Evolutionary conservation across 2,329 filamentous ascomycete genomes (phyloP), one percentile per base, ranked within the genome.

Genomic region (Ophiostoma angusticollis): DNA sequence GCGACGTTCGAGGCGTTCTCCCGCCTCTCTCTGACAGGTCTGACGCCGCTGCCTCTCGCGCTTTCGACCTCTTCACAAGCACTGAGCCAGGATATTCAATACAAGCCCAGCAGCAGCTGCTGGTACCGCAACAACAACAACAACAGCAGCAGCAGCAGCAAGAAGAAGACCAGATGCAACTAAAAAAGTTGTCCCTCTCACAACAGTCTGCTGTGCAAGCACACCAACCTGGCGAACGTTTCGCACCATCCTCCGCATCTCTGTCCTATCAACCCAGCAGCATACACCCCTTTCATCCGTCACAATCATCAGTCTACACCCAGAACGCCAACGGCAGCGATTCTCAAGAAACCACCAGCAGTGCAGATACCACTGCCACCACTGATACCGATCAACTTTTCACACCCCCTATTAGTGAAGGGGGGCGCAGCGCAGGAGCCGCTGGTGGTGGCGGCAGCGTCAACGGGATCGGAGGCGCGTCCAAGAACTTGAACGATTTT

Each of bases 331-430:
- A 39, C 45, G 39, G 35, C 28, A 34, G 44, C 23, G 44, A 47
- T 25, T 46, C 43, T 2, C 47, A 68, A 50, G 60, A 58, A 24
- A 67, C 65, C 12, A 42, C 40, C 5, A 46, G 44, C 41, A 59
- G 37, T 40, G 48, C 50, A 16, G 58, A 58, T 34, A 56, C 56
- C 16, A 60, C 57, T 27, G 58, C 61, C 33, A 54, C 50, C 40
- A 56, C 58, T 37, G 54, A 56, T 41, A 54, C 54, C 34, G 60
- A 63, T 47, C 56, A 53, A 47, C 56, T 64, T 42, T 64, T 65
- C 47, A 64, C 62, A 30, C 62, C 63, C 37, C 56, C 62, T 29
- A 56, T 53, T 22, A 65, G 60, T 53, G 62, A 63, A 44, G 62
- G 59, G 37, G 57, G 57, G 45, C 45, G 58, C 48, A 59, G 64